Conservation (phyloP, 164 flowering plant genomes). For the Annona squamosa region DNA sequence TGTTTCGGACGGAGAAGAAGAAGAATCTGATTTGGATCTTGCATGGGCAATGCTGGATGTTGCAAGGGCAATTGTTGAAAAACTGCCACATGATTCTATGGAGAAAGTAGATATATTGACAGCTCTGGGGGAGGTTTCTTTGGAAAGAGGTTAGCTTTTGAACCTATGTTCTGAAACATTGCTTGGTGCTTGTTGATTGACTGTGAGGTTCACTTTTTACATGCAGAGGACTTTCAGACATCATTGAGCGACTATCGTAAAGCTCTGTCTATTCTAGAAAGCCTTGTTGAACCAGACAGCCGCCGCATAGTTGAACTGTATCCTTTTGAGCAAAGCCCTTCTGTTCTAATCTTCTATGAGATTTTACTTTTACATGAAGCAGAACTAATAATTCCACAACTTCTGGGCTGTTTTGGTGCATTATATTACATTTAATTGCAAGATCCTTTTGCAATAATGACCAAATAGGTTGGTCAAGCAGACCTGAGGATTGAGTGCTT, state of each 20-base stretch:
- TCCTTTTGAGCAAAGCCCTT: conserved; percentile 37
- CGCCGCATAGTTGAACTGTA: conserved; percentile 88
- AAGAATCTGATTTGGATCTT: conserved; percentile 92
- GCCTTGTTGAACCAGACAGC: conserved; percentile 83
- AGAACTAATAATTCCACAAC: neutral
- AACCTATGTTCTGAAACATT: neutral
- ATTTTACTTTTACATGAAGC: neutral
- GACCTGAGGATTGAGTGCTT: neutral
- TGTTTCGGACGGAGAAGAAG: conserved; percentile 70
- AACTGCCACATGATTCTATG: conserved; percentile 60
- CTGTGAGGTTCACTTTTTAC: neutral
- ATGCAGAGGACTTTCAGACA: conserved; percentile 91
- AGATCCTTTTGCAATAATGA: neutral
- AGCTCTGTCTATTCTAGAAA: conserved; percentile 68
- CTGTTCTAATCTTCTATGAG: neutral
- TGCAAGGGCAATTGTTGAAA: conserved; percentile 89
- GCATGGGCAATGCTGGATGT: conserved; percentile 98
- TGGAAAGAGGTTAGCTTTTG: conserved; percentile 74
- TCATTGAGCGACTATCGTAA: conserved; percentile 80
- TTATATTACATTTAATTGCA: neutral
- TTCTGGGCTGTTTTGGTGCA: neutral
- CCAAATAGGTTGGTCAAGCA: neutral
- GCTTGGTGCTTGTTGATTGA: neutral
- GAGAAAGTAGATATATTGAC: conserved; percentile 86
- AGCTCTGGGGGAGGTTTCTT: conserved; percentile 83